Evolutionary conservation across 148 eudicot species (phyloP).

Genomic region (Selenicereus undatus): DNA sequence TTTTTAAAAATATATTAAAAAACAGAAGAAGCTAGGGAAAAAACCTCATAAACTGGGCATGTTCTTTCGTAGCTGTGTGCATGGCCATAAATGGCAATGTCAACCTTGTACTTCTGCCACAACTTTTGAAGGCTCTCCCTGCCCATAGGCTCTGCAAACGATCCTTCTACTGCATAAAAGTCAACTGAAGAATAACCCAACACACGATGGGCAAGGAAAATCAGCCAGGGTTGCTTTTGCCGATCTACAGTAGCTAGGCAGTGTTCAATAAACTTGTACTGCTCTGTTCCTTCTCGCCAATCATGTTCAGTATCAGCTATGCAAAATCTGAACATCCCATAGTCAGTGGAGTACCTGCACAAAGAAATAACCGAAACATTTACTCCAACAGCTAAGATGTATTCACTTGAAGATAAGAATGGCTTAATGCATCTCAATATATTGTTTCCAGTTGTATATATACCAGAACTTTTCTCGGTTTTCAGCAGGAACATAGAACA

Average conservation of each 20-base stretch:
- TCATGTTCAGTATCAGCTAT: conserved; percentile 89
- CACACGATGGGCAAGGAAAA: conserved; percentile 88
- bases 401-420: neutral
- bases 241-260: conserved; percentile 84
- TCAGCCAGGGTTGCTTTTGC: conserved; percentile 90
- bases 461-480: conserved; percentile 83
- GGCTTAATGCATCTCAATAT: conserved; percentile 1
- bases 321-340: conserved; percentile 92
- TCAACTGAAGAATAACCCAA: conserved; percentile 69
- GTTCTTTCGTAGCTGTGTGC: conserved; percentile 87
- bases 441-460: neutral
- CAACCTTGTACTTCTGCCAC: conserved; percentile 95
- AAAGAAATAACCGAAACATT: neutral
- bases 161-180: conserved; percentile 58
- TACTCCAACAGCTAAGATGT: neutral
- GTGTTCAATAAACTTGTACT: conserved; percentile 74
- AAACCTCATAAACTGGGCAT: conserved; percentile 89
- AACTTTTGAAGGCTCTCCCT: conserved; percentile 86
- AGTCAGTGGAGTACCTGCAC: conserved; percentile 84
- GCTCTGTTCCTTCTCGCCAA: conserved; percentile 91
- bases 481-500: conserved; percentile 78
- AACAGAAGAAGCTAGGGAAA: neutral
- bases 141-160: conserved; percentile 93
- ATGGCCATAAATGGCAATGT: conserved; percentile 81
- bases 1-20: neutral